Percentiles rank a stretch among this genome's conserved stretches.
Evolutionary conservation across 164 flowering plant species (phyloP).

Genomic region (Dillenia suffruticosa): DNA sequence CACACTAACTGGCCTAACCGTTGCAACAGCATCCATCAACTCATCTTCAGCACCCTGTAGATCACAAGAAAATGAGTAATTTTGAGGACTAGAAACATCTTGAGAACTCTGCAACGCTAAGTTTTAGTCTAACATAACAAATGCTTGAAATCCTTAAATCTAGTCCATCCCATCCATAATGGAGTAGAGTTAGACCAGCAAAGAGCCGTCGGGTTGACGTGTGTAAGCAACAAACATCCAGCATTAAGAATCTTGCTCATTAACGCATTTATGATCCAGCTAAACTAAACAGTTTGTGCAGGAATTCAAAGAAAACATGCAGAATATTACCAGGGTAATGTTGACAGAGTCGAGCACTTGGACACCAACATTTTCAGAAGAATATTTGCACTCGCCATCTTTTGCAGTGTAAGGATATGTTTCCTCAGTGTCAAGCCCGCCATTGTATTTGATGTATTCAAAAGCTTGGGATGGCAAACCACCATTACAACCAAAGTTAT

Average conservation of each 20-base stretch:
- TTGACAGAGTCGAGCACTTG: conserved; percentile 76
- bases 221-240: no score
- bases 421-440: conserved; percentile 93
- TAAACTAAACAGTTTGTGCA: not conserved
- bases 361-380: conserved; percentile 62
- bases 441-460: conserved; percentile 89
- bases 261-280: no score
- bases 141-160: not conserved
- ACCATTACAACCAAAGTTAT: conserved; percentile 93
- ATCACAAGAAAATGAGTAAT: not conserved
- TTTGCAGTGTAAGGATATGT: conserved; percentile 86
- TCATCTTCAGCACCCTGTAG: conserved; percentile 96
- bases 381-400: conserved; percentile 74
- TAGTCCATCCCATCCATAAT: not conserved
- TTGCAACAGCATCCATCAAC: conserved; percentile 82
- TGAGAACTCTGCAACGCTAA: no score
- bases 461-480: conserved; percentile 98
- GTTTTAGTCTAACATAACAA: not conserved
- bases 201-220: no score
- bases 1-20: conserved; percentile 85
- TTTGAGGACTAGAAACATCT: not conserved
- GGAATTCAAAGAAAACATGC: not conserved
- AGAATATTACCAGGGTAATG: conserved; percentile 64
- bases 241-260: no score
- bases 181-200: no score